Conservation (phyloP, 495 filamentous ascomycete genomes). For the Aspergillus wentii region DNA sequence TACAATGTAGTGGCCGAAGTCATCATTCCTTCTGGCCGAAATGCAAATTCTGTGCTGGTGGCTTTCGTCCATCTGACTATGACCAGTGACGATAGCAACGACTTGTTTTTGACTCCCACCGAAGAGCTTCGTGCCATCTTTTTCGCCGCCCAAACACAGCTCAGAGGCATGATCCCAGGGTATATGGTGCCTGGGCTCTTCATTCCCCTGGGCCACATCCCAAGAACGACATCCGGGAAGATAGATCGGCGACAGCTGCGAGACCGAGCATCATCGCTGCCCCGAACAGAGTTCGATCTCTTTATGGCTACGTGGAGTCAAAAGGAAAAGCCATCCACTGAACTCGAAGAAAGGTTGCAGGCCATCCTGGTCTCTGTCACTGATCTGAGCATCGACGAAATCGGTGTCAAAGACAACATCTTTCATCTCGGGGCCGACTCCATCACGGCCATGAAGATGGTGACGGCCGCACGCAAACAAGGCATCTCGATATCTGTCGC, state of each 20-base stretch:
- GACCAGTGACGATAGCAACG: neutral
- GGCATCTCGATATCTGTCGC: constrained; percentile 10
- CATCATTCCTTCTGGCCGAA: constrained; percentile 1
- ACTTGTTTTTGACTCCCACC: neutral
- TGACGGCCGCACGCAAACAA: constrained; percentile 11
- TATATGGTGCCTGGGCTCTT: constrained; percentile 41
- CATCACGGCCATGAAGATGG: constrained; percentile 46
- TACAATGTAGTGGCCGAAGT: constrained; percentile 2
- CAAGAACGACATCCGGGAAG: constrained; percentile 29
- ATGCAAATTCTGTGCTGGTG: constrained; percentile 1
- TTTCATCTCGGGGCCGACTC: constrained; percentile 50
- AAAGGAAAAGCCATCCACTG: constrained; percentile 1
- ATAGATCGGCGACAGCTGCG: constrained; percentile 22
- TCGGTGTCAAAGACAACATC: constrained; percentile 43
- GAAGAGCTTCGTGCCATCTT: neutral
- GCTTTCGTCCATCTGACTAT: constrained; percentile 1
- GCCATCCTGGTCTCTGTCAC: constrained; percentile 11
- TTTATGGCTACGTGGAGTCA: neutral
- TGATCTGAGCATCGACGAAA: constrained; percentile 4
- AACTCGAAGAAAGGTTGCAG: constrained; percentile 12
- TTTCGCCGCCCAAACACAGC: neutral
- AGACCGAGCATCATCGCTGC: constrained; percentile 2
- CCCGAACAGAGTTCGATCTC: neutral
- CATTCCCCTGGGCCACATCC: constrained; percentile 27
- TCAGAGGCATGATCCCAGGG: constrained; percentile 2